Evolutionary conservation across 352 stramenopile genomes (phyloP).

Genomic region (Globisporangium yorkense): DNA sequence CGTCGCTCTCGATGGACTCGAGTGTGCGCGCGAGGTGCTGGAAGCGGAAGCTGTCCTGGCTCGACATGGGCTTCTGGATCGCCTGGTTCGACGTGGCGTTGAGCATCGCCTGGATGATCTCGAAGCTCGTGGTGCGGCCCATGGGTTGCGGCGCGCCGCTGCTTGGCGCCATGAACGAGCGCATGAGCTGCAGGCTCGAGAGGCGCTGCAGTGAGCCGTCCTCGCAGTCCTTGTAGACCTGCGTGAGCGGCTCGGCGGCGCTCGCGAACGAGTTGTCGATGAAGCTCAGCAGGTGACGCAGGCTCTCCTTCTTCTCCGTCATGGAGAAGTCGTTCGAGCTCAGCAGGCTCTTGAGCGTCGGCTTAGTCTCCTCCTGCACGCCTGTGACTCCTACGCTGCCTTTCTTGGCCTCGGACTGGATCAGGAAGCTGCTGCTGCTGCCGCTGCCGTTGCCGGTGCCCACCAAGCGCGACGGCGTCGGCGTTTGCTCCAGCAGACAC

Average conservation of each 20-base stretch:
- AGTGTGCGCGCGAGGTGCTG: conserved; percentile 73
- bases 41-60: conserved; percentile 83
- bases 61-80: conserved; percentile 85
- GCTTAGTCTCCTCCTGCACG: conserved; percentile 24
- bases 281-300: conserved; percentile 74
- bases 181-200: conserved; percentile 78
- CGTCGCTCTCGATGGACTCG: conserved; percentile 77
- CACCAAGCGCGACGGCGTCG: conserved; percentile 29
- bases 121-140: conserved; percentile 80
- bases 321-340: conserved; percentile 80
- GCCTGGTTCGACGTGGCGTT: conserved; percentile 80
- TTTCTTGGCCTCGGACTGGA: conserved; percentile 52
- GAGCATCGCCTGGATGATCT: conserved; percentile 86
- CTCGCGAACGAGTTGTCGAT: conserved; percentile 83
- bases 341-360: conserved; percentile 72
- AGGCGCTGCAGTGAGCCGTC: conserved; percentile 62
- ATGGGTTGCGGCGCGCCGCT: conserved; percentile 22
- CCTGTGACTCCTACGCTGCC: conserved; percentile 4
- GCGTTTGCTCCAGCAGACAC: conserved; percentile 68
- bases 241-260: conserved; percentile 64
- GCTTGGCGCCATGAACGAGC: conserved; percentile 58
- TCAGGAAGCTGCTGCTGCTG: conserved; percentile 43
- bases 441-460: not conserved
- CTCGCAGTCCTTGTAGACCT: conserved; percentile 78
- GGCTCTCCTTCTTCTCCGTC: conserved; percentile 85